Conservation (phyloP, 192 early-diverging fungal species). For the Coemansia sp. region DNA sequence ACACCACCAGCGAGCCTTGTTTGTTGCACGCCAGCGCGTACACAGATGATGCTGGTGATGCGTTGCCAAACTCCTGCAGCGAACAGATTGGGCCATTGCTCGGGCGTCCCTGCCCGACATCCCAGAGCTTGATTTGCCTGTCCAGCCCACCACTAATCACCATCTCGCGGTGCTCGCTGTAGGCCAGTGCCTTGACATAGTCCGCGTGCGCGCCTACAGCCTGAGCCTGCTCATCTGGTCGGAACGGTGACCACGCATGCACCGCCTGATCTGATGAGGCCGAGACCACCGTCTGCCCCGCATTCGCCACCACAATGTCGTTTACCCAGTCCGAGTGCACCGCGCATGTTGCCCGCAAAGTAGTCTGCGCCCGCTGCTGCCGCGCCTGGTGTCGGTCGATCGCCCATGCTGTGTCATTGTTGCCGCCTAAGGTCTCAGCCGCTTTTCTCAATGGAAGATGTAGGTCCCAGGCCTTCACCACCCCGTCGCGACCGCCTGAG, state of each 20-base stretch:
- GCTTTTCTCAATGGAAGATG: conserved; percentile 22
- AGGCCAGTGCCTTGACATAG: conserved; percentile 87
- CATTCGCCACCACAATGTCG: conserved; percentile 64
- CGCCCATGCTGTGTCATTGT: conserved; percentile 12
- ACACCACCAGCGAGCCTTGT: conserved; percentile 75
- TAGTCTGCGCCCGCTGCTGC: conserved; percentile 56
- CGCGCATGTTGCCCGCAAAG: conserved; percentile 66
- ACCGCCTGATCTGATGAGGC: conserved; percentile 93
- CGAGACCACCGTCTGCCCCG: conserved; percentile 62
- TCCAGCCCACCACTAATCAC: conserved; percentile 91
- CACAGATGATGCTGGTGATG: conserved; percentile 62
- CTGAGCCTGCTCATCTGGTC: conserved; percentile 33
- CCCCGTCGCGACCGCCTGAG: conserved; percentile 85
- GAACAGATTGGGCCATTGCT: conserved; percentile 49
- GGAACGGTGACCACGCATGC: conserved; percentile 59
- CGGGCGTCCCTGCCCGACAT: conserved; percentile 62
- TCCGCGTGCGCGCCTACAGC: conserved; percentile 82
- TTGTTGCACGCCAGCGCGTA: conserved; percentile 85
- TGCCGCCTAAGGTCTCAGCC: neutral
- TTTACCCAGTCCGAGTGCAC: conserved; percentile 98
- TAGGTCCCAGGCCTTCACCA: conserved; percentile 84
- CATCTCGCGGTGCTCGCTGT: conserved; percentile 69
- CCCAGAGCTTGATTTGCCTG: conserved; percentile 85
- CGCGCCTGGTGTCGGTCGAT: conserved; percentile 33
- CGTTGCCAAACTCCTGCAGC: conserved; percentile 44